Evolutionary conservation across 106 monocot genomes (phyloP), one percentile per base, ranked within the genome.

Genomic region (Cymbidium sinense): DNA sequence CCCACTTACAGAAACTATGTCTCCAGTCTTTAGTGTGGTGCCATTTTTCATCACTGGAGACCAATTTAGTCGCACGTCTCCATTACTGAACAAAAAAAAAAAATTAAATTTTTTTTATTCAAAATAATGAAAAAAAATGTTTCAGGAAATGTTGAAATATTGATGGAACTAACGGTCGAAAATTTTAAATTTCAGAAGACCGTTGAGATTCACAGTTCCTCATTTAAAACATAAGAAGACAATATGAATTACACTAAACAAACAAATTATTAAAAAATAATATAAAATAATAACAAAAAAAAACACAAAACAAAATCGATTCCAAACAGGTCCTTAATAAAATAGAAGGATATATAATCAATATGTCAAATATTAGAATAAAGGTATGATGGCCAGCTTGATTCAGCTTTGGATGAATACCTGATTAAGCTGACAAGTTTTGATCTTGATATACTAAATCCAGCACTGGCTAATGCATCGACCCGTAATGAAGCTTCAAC

Each of bases 391-490:
- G 52, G 52, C 15, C 15, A 52, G n/a, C n/a, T n/a, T n/a, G 52
- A 52, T 52, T 52, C 19, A 52, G 52, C 39, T 39, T 39, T n/a
- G 3, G n/a, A 7, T 15, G 13, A 47, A 47, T 79, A 98, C 96
- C 98, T 94, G 85, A 99, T 99, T 52, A 92, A 77, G 73, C 79
- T 78, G 82, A 85, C 98, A 83, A 99, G 90, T 79, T 99, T 94
- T 52, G 98, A 87, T 43, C 98, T 92, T 75, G 98, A 99, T 84
- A 99, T 92, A 65, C 92, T 99, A 82, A 94, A 99, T 85, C 98
- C 98, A 75, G 98, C 94, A 83, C 98, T 99, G 74, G 94, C 98
- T 58, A 99, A 47, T 67, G 98, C 94, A 92, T 99, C 98, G 78
- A 99, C 86, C 58, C 98, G 83, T 70, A 94, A 75, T 58, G 98